Base-by-base conservation (phyloP, 2,329 filamentous ascomycete genomes). In the Raffaelea albimanens region DNA sequence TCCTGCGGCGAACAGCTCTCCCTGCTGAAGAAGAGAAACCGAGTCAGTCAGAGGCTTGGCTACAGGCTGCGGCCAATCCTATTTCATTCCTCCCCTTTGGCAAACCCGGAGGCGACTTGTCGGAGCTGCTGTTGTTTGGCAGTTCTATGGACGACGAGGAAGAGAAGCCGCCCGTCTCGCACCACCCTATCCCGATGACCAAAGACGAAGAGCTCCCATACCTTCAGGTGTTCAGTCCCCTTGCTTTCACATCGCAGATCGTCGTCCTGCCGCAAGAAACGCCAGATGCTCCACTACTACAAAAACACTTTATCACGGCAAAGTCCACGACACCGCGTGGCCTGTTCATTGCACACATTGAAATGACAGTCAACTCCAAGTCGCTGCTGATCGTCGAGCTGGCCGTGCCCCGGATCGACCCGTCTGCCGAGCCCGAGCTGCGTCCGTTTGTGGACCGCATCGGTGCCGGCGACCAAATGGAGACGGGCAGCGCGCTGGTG, bases 191-290 rank as follows among this genome's bases (percentile, higher is more conserved):
- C 2, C 70, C 71, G 1, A 70, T 89, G 65, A 71, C 76, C 1
- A 71, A 83, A 2, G 68, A 73, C 0, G 78, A 89, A 50, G 78
- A 84, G 44, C 64, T 85, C 2, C 79, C 83, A 0, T 88, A 83
- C 53, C 70, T 90, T 0, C 76, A 83, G 41, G 71, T 83, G 9
- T 88, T 93, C 56, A 85, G 79, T 0, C 78, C 83, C 0, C 71
- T 93, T 14, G 69, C 68, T 0, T 80, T 85, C 49, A 70, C 71
- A 0, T 82, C 80, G 0, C 71, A 65, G 1, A 67, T 80, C 14
- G 63, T 68, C 0, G 61, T 75, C 0, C 56, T 77, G 2, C 69
- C 73, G 0, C 29, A 25, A 14, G 31, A 19, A 11, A 2, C 14
- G 19, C 21, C 44, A 3, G 41, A 43, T 56, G 54, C 23, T 2